Conservation (phyloP, 805 yeast genomes). For the Candida easanensis region DNA sequence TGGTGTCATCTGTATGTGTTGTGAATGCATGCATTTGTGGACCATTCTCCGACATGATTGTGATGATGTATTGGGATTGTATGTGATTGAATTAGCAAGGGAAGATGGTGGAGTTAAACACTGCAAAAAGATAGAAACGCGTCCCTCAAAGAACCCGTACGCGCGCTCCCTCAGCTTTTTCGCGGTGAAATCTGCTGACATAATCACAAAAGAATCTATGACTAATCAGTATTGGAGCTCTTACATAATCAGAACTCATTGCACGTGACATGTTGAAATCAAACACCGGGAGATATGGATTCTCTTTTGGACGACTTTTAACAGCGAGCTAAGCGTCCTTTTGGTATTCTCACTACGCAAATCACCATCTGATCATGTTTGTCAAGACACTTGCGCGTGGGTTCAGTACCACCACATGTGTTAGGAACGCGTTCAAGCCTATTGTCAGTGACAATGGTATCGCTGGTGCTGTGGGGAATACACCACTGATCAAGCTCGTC, state of each 20-base stretch:
- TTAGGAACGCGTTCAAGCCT: constrained; percentile 37
- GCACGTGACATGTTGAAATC: constrained; percentile 2
- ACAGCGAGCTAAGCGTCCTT: too few species aligned
- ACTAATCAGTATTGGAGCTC: too few species aligned
- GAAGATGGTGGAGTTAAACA: neutral
- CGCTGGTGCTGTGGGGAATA: constrained; percentile 87
- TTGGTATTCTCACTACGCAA: too few species aligned
- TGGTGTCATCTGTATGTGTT: constrained; percentile 9
- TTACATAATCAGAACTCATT: neutral
- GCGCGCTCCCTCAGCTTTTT: too few species aligned
- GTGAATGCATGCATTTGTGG: constrained; percentile 26
- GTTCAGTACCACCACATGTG: constrained; percentile 7
- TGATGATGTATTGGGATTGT: neutral
- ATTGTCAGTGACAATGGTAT: constrained; percentile 65
- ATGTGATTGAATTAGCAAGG: too few species aligned
- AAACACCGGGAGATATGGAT: neutral
- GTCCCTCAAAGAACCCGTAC: neutral
- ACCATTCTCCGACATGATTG: constrained; percentile 11
- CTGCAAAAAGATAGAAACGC: neutral
- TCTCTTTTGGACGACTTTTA: too few species aligned
- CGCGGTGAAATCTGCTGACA: too few species aligned
- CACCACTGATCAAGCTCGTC: constrained; percentile 72
- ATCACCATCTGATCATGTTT: too few species aligned
- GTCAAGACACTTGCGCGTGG: constrained; percentile 10
- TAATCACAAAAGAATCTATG: too few species aligned